These are phyloP conservation scores for Scenedesmus sp. DNA, from an alignment of 163 green algal genomes.

Conservation along the genomic window DNA sequence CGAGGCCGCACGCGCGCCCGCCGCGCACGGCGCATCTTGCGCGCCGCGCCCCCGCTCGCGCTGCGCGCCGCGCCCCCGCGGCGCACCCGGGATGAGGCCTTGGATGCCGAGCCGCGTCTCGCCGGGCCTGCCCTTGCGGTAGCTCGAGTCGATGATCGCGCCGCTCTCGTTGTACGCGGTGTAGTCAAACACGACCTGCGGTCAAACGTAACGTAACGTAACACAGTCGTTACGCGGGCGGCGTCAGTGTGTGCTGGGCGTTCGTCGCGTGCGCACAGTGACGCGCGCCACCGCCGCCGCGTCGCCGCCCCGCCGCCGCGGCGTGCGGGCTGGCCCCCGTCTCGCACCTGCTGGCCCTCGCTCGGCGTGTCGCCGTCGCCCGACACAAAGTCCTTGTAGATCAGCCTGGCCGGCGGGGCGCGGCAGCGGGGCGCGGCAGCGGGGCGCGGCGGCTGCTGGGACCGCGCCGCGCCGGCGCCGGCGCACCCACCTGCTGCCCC, in stretches of 20 bases:
- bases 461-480: too few species aligned
- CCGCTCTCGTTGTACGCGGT: constrained; percentile 96
- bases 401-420: constrained; percentile 59
- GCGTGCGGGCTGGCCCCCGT: too few species aligned
- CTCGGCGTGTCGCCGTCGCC: constrained; percentile 70
- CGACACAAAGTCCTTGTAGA: constrained; percentile 89
- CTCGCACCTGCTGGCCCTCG: constrained; percentile 81
- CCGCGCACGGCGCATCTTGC: too few species aligned
- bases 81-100: constrained; percentile 84
- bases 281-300: not conserved
- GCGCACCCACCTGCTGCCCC: too few species aligned
- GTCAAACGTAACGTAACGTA: too few species aligned
- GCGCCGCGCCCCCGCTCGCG: too few species aligned
- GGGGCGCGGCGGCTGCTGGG: too few species aligned
- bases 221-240: too few species aligned
- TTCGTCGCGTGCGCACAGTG: not conserved
- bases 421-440: too few species aligned
- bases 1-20: too few species aligned
- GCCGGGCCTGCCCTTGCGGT: constrained; percentile 82
- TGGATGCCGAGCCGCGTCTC: constrained; percentile 86
- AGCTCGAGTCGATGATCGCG: constrained; percentile 89
- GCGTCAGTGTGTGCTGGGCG: not conserved
- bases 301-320: too few species aligned
- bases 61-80: too few species aligned
- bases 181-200: constrained; percentile 92